These are phyloP conservation scores for Clonostachys rhizophaga DNA, from an alignment of 2,329 filamentous ascomycete genomes.

Conservation along the genomic window DNA sequence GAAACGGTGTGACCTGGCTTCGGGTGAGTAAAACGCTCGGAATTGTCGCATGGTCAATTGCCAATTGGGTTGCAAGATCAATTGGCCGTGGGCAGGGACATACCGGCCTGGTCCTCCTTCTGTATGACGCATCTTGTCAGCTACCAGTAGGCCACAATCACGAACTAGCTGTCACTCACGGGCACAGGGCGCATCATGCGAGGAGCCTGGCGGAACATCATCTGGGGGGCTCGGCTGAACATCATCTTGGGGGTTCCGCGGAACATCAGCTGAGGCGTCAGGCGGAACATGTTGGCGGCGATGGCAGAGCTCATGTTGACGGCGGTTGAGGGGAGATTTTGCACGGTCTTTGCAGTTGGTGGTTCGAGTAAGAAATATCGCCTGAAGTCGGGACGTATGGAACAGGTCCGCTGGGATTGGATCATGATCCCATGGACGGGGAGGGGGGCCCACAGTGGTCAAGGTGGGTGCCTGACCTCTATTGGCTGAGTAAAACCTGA, in stretches of 20 bases:
- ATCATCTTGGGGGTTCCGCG: conserved; percentile 62
- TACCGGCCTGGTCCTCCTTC: conserved; percentile 67
- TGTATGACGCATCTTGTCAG: conserved; percentile 26
- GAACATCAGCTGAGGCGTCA: conserved; percentile 63
- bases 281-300: conserved; percentile 63
- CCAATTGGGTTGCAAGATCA: neutral
- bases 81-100: conserved; percentile 21
- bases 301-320: conserved; percentile 63
- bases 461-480: conserved; percentile 21
- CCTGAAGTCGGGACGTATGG: neutral
- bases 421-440: neutral
- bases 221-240: conserved; percentile 60
- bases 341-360: neutral
- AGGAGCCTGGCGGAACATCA: conserved; percentile 63
- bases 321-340: neutral
- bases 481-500: conserved; percentile 29
- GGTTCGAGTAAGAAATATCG: neutral
- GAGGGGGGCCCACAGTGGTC: neutral
- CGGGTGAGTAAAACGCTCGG: neutral
- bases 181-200: conserved; percentile 68
- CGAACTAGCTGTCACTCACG: conserved; percentile 40
- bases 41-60: conserved; percentile 4
- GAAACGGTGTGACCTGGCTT: conserved; percentile 80
- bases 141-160: neutral
- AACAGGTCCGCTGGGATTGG: neutral